phyloP scores from a whole-genome alignment of 768 basidiomycete genomes.

The Lentinula boryana region DNA sequence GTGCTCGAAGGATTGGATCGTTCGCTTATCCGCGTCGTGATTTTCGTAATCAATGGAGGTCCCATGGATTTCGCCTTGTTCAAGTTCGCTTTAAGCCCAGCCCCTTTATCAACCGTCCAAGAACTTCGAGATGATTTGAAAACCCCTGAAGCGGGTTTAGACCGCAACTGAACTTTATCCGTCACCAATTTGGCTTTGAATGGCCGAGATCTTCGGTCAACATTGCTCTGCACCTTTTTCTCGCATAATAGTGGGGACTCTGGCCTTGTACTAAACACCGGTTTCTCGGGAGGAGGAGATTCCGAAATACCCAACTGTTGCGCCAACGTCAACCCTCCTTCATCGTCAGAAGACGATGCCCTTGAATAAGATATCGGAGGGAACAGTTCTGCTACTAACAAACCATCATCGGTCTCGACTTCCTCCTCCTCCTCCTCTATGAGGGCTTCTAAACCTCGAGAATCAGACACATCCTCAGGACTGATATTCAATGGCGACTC shows the following conservation, averaged over 20 bases:
- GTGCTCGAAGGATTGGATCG: background rate
- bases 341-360: background rate
- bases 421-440: background rate
- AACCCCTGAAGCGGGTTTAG: background rate
- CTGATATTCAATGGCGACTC: background rate
- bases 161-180: slow-evolving; percentile 9
- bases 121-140: background rate
- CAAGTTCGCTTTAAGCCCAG: background rate
- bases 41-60: slow-evolving; percentile 1
- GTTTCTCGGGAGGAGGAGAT: slow-evolving; percentile 22
- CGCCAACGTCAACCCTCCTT: slow-evolving; percentile 30
- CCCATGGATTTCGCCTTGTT: background rate
- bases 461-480: background rate
- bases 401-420: slow-evolving; percentile 14
- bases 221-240: slow-evolving; percentile 33
- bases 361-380: slow-evolving; percentile 9
- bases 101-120: background rate
- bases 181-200: slow-evolving; percentile 13
- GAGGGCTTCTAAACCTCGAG: background rate
- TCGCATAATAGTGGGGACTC: slow-evolving; percentile 53
- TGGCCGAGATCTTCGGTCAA: slow-evolving; percentile 9
- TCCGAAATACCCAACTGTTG: slow-evolving; percentile 41
- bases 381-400: slow-evolving; percentile 18
- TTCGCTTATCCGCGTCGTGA: background rate
- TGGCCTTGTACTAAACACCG: slow-evolving; percentile 24